phyloP scores from a whole-genome alignment of 345 rosid genomes.

The Durio zibethinus region DNA sequence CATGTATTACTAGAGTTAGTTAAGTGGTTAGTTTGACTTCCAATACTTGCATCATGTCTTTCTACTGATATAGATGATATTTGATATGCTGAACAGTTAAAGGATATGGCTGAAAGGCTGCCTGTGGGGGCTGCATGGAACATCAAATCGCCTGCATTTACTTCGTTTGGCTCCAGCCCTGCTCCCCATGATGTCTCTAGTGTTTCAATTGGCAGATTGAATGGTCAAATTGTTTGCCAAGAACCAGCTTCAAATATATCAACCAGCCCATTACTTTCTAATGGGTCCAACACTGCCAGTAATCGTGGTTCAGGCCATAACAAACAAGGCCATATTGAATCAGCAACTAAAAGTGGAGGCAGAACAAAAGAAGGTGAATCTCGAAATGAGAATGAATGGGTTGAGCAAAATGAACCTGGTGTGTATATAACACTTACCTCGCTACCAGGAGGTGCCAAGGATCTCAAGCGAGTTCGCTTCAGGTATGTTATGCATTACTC shows the following conservation, averaged over 20 bases:
- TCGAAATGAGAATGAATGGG: slow-evolving; percentile 72
- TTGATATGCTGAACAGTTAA: slow-evolving; percentile 40
- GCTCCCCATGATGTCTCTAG: slow-evolving; percentile 39
- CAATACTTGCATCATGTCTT: not conserved
- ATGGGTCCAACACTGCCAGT: slow-evolving; percentile 48
- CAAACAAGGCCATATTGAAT: slow-evolving; percentile 55
- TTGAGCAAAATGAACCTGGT: slow-evolving; percentile 96
- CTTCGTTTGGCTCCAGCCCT: slow-evolving; percentile 59
- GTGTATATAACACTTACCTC: slow-evolving; percentile 91
- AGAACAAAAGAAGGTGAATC: slow-evolving; percentile 58
- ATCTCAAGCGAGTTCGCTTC: slow-evolving; percentile 96
- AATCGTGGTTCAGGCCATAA: slow-evolving; percentile 38
- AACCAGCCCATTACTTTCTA: slow-evolving; percentile 41
- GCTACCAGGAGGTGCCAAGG: slow-evolving; percentile 74
- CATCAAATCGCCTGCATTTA: slow-evolving; percentile 47
- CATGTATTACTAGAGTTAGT: not conserved
- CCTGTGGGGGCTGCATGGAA: slow-evolving; percentile 56
- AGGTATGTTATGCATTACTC: slow-evolving; percentile 43
- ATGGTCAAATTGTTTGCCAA: slow-evolving; percentile 31
- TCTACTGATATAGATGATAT: slow-evolving; percentile 22
- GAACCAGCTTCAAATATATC: slow-evolving; percentile 44
- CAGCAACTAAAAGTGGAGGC: slow-evolving; percentile 51
- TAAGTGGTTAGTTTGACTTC: not conserved
- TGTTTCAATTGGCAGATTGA: slow-evolving; percentile 41
- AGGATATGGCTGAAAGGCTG: slow-evolving; percentile 90